phyloP scores from a whole-genome alignment of 177 flowering plant species.

The Vitis hybrid region DNA sequence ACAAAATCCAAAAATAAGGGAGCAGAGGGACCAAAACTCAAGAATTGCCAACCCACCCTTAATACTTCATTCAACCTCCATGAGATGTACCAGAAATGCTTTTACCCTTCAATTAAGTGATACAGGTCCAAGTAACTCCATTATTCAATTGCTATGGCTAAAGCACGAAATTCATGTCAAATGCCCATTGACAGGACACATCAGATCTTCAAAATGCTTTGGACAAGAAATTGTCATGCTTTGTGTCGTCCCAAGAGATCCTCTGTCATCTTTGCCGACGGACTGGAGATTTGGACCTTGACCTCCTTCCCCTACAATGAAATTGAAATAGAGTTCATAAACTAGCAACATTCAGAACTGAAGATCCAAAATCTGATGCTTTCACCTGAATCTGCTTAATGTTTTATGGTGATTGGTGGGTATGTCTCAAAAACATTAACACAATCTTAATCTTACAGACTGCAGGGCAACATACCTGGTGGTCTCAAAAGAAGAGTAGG shows the following conservation, averaged over 20 bases:
- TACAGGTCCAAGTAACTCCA: neutral
- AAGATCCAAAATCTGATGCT: constrained; percentile 4
- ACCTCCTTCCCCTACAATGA: constrained; percentile 60
- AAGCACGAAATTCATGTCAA: neutral
- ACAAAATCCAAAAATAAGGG: too few species aligned
- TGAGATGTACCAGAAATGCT: neutral
- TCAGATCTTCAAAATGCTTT: neutral
- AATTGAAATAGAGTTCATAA: constrained; percentile 9
- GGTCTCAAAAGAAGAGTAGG: constrained; percentile 86
- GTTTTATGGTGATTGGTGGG: constrained; percentile 22
- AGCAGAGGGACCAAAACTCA: neutral
- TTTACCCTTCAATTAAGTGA: neutral
- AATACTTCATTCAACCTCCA: neutral
- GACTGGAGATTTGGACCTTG: constrained; percentile 70
- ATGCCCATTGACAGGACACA: neutral
- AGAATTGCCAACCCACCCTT: neutral
- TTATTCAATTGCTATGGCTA: neutral
- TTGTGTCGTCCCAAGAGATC: neutral
- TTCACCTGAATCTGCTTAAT: constrained; percentile 40
- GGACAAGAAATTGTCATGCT: neutral
- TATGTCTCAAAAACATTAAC: constrained; percentile 28
- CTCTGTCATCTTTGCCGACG: constrained; percentile 43
- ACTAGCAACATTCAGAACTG: constrained; percentile 4
- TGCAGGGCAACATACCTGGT: constrained; percentile 58
- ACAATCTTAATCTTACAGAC: constrained; percentile 21